Evolutionary conservation across 768 basidiomycete species (phyloP).

Genomic region (Epithele typhae): DNA sequence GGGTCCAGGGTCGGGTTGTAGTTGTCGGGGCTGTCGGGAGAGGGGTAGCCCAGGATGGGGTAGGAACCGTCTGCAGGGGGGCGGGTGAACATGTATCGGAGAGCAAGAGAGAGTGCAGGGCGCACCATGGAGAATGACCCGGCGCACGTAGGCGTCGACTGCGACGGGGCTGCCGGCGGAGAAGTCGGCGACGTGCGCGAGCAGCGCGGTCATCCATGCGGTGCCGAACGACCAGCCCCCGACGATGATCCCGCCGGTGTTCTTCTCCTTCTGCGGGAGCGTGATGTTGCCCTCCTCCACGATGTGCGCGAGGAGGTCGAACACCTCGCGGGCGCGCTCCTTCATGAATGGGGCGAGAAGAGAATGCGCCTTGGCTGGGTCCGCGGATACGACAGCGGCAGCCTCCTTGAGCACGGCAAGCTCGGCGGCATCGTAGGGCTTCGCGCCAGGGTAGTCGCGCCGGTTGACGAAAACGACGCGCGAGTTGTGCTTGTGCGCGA

Average conservation of each 20-base stretch:
- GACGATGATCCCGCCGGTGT: neutral
- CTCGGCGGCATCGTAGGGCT: constrained; percentile 15
- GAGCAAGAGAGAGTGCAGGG: neutral
- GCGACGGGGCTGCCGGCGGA: neutral
- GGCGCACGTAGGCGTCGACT: neutral
- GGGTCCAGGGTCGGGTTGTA: constrained; percentile 7
- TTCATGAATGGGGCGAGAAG: too few species aligned
- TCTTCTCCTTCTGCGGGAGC: neutral
- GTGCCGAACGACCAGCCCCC: neutral
- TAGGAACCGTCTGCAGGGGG: neutral
- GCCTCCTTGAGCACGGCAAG: neutral
- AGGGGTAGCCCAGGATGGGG: neutral
- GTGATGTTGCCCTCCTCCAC: neutral
- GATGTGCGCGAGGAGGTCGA: too few species aligned
- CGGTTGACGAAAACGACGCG: constrained; percentile 22
- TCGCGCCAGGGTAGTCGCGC: constrained; percentile 22
- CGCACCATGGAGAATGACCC: neutral
- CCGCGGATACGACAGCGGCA: neutral
- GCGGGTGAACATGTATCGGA: neutral
- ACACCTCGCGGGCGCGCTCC: too few species aligned
- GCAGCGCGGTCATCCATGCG: neutral
- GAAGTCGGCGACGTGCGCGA: neutral
- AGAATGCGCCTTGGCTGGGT: neutral
- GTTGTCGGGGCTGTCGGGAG: neutral
- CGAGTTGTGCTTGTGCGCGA: constrained; percentile 13